Conservation (phyloP, 306 rosid genomes). For the Begonia peltatifolia region DNA sequence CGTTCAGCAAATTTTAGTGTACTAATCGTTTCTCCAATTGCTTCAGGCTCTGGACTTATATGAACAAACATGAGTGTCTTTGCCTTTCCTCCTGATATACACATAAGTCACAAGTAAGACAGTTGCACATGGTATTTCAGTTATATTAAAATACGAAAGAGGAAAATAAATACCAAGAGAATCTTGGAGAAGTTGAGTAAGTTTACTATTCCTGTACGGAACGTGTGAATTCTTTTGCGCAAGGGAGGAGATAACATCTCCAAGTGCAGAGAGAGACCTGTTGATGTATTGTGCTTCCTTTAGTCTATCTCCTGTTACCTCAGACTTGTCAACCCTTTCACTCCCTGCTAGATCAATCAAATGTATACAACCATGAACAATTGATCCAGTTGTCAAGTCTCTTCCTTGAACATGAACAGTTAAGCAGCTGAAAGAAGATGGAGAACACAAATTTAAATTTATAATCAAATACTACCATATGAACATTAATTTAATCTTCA, state of each 20-base stretch:
- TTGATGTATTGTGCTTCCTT: constrained; percentile 97
- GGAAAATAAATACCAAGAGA: constrained; percentile 50
- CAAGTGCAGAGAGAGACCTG: constrained; percentile 92
- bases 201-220: constrained; percentile 94
- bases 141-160: neutral
- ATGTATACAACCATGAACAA: constrained; percentile 80
- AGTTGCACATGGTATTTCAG: neutral
- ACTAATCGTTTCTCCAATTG: constrained; percentile 79
- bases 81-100: constrained; percentile 65
- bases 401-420: constrained; percentile 94
- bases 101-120: neutral
- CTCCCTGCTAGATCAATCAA: constrained; percentile 98
- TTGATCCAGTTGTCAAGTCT: constrained; percentile 50
- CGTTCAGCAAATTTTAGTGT: constrained; percentile 94
- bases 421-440: constrained; percentile 51
- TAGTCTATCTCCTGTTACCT: constrained; percentile 83
- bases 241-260: constrained; percentile 91
- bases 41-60: constrained; percentile 74
- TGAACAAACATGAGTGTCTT: constrained; percentile 96
- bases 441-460: no score
- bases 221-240: constrained; percentile 78
- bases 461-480: no score
- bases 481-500: no score
- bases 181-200: constrained; percentile 92
- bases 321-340: constrained; percentile 92